Percentiles rank a stretch among this genome's conserved stretches.
phyloP scores from a whole-genome alignment of 2,329 filamentous ascomycete species.

The Mollisia scopiformis region DNA sequence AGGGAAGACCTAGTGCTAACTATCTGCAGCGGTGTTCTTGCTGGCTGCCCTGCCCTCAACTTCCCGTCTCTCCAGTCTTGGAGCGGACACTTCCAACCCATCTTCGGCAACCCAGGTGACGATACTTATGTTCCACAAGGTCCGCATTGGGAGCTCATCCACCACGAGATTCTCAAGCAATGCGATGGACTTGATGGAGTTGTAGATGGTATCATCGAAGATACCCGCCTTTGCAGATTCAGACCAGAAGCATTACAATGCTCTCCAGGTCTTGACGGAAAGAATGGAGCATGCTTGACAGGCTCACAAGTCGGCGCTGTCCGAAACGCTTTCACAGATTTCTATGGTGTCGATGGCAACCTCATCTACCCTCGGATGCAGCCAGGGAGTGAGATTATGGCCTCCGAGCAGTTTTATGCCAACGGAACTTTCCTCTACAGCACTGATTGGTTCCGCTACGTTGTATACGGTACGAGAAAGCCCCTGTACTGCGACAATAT shows the following conservation, averaged over 20 bases:
- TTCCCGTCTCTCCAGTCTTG: conserved; percentile 23
- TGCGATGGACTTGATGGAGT: conserved; percentile 45
- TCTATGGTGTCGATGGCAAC: conserved; percentile 45
- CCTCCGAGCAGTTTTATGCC: conserved; percentile 1
- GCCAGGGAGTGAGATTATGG: conserved; percentile 45
- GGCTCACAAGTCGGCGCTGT: conserved; percentile 46
- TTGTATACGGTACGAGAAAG: conserved; percentile 12
- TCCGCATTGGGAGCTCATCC: conserved; percentile 26
- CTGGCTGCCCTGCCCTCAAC: conserved; percentile 41
- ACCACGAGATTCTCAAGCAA: conserved; percentile 36
- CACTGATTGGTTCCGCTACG: conserved; percentile 17
- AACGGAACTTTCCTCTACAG: conserved; percentile 14
- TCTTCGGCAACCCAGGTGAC: conserved; percentile 16
- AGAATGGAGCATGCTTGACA: conserved; percentile 44
- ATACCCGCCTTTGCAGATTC: conserved; percentile 42
- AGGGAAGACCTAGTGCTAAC: too few species aligned
- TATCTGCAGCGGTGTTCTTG: conserved; percentile 46
- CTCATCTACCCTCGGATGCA: conserved; percentile 54
- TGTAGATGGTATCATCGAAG: conserved; percentile 42
- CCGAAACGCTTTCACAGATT: conserved; percentile 44
- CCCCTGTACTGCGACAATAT: not conserved
- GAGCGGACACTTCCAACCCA: conserved; percentile 19
- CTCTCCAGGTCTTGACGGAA: conserved; percentile 30
- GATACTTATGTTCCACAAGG: conserved; percentile 11
- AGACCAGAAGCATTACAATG: conserved; percentile 26